phyloP scores from a whole-genome alignment of 495 filamentous ascomycete species.

The Platismatia glauca region DNA sequence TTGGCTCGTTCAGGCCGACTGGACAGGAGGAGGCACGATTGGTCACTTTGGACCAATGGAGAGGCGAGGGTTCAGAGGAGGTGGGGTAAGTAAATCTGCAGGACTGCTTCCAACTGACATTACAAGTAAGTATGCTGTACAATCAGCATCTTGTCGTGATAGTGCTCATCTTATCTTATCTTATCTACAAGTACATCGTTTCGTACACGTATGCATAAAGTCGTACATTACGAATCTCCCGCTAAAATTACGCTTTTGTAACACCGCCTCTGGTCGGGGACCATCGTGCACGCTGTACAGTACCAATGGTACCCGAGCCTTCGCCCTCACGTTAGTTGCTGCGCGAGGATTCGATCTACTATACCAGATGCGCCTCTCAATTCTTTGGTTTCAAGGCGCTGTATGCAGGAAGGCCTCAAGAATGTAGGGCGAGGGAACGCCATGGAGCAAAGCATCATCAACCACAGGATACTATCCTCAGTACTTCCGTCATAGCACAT shows the following conservation, averaged over 20 bases:
- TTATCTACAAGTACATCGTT: no score
- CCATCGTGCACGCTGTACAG: no score
- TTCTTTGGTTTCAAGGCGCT: background rate
- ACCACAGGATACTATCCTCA: background rate
- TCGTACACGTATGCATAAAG: no score
- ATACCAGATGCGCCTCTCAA: background rate
- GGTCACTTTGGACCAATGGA: background rate
- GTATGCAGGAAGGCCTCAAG: background rate
- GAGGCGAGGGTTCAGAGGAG: no score
- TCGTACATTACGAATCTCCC: no score
- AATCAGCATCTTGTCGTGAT: no score
- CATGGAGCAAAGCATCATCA: background rate
- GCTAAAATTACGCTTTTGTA: no score
- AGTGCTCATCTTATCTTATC: no score
- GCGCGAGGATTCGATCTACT: background rate
- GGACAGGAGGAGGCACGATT: background rate
- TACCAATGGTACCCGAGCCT: background rate
- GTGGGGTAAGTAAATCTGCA: no score
- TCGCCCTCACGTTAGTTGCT: background rate
- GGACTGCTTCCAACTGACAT: no score
- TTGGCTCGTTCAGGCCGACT: background rate
- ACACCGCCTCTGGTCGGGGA: no score
- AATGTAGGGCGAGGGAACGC: background rate
- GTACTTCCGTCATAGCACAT: conserved; percentile 5
- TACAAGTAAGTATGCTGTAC: no score